phyloP scores from a whole-genome alignment of 192 early-diverging fungal species.

The Mortierella alpina region DNA sequence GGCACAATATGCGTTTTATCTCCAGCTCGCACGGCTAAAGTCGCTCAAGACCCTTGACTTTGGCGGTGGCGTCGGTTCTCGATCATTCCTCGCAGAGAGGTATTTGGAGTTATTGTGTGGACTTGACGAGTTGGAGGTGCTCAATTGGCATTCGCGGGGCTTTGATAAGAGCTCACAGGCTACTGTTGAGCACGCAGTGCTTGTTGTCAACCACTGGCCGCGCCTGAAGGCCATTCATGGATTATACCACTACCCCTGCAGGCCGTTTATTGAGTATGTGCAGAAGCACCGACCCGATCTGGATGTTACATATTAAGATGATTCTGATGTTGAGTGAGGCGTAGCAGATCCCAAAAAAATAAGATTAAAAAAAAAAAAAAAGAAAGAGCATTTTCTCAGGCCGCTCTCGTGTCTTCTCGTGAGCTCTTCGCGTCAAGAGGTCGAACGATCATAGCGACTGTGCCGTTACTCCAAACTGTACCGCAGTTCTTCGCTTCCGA shows the following conservation, averaged over 20 bases:
- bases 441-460: neutral
- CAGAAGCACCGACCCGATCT: slow-evolving; percentile 2
- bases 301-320: neutral
- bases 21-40: neutral
- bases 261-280: neutral
- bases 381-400: too few relatives aligned
- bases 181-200: neutral
- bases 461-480: neutral
- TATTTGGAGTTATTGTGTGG: neutral
- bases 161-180: neutral
- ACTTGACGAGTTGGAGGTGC: neutral
- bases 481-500: neutral
- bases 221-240: neutral
- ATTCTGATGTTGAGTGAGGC: neutral
- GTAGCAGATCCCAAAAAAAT: too few relatives aligned
- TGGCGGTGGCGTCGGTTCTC: neutral
- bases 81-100: neutral
- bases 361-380: neutral
- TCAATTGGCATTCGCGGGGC: neutral
- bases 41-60: neutral
- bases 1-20: neutral
- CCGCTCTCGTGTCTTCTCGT: too few relatives aligned
- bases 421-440: neutral
- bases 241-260: neutral
- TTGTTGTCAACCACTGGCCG: slow-evolving; percentile 2